Evolutionary conservation across 2,329 filamentous ascomycete genomes (phyloP).

Genomic region (Aspergillus awamori): DNA sequence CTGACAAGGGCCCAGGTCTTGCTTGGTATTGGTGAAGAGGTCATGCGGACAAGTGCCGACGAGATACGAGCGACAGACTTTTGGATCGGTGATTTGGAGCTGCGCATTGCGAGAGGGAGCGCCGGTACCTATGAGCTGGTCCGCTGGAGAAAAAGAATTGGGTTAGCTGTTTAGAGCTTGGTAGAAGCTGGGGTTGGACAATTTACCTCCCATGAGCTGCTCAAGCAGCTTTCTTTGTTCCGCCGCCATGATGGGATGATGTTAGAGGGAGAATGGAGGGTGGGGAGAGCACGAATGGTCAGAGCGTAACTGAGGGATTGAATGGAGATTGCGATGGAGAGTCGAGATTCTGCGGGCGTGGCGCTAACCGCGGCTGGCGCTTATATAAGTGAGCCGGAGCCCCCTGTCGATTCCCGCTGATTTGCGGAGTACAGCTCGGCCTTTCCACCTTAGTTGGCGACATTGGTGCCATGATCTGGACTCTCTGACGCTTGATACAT

Average conservation of each 20-base stretch:
- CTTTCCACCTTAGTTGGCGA: not conserved
- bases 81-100: conserved; percentile 85
- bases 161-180: conserved; percentile 28
- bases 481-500: not conserved
- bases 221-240: conserved; percentile 98
- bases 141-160: conserved; percentile 38
- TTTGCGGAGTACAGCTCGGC: not conserved
- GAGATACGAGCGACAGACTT: conserved; percentile 92
- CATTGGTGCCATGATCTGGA: not conserved
- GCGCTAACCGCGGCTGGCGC: conserved; percentile 32
- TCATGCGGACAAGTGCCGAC: conserved; percentile 95
- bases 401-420: conserved; percentile 12
- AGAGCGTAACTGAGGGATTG: conserved; percentile 8
- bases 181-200: not conserved
- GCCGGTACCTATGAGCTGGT: conserved; percentile 77
- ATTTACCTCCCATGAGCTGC: conserved; percentile 71
- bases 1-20: conserved; percentile 87
- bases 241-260: conserved; percentile 70
- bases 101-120: conserved; percentile 74
- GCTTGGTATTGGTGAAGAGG: conserved; percentile 99
- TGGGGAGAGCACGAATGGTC: conserved; percentile 1
- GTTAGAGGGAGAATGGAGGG: not conserved
- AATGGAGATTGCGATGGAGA: conserved; percentile 11
- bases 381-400: conserved; percentile 13
- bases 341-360: conserved; percentile 22